phyloP scores from a whole-genome alignment of 495 filamentous ascomycete species.

The Arthonia radiata region DNA sequence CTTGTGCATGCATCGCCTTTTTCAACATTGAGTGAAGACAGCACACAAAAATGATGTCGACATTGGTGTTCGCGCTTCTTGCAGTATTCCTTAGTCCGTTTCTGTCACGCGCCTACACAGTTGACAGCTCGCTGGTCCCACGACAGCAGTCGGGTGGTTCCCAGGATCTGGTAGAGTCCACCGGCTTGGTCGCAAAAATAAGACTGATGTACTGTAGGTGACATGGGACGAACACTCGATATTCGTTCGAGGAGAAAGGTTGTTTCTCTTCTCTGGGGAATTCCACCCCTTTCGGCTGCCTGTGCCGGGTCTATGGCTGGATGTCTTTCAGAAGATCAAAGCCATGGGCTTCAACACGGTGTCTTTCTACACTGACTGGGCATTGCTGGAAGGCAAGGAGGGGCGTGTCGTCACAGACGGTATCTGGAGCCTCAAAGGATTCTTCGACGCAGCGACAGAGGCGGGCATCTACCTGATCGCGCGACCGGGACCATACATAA shows the following conservation, averaged over 20 bases:
- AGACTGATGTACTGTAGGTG: no score
- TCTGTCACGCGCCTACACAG: no score
- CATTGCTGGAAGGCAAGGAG: constrained; percentile 1
- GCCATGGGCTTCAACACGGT: constrained; percentile 7
- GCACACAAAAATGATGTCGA: no score
- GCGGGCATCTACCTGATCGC: constrained; percentile 14
- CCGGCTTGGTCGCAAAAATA: no score
- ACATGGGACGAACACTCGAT: constrained; percentile 56
- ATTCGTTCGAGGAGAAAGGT: constrained; percentile 41
- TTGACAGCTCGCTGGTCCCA: no score
- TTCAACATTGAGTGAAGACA: no score
- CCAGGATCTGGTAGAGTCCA: no score
- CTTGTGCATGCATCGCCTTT: no score
- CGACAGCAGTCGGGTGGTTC: no score
- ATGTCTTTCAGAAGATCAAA: constrained; percentile 8
- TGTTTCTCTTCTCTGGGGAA: constrained; percentile 52
- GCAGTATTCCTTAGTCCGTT: no score
- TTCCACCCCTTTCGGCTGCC: constrained; percentile 14
- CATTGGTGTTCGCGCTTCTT: no score
- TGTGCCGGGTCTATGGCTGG: constrained; percentile 7
- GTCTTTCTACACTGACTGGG: constrained; percentile 7
- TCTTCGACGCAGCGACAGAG: neutral
- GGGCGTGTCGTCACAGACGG: neutral
- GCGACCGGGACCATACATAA: constrained; percentile 20
- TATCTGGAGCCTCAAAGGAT: neutral